These are phyloP conservation scores for Canavalia ensiformis DNA, from an alignment of 306 rosid genomes.

Conservation along the genomic window DNA sequence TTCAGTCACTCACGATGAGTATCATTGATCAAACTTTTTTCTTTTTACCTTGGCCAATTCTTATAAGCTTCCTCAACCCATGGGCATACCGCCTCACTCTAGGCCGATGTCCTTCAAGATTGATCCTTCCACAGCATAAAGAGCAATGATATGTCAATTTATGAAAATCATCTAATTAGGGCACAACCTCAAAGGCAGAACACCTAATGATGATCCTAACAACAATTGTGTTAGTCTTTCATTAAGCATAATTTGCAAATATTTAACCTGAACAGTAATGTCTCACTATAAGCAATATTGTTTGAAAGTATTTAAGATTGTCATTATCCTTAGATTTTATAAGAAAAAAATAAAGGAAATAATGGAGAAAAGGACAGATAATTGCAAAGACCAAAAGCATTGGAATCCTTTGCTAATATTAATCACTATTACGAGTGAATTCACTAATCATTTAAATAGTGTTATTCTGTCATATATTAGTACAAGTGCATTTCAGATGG, in stretches of 20 bases:
- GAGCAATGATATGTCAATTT: slow-evolving; percentile 37
- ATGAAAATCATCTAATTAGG: slow-evolving; percentile 43
- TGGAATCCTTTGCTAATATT: slow-evolving; percentile 14
- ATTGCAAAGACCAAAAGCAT: slow-evolving; percentile 41
- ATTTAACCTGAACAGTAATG: slow-evolving; percentile 29
- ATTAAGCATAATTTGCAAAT: slow-evolving; percentile 33
- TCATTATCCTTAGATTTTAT: slow-evolving; percentile 22
- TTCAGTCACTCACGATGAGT: neutral
- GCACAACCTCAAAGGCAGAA: slow-evolving; percentile 31
- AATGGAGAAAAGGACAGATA: slow-evolving; percentile 23
- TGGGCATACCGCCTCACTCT: slow-evolving; percentile 92
- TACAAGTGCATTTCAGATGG: slow-evolving; percentile 30
- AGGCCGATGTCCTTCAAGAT: slow-evolving; percentile 91
- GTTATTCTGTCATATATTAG: slow-evolving; percentile 41
- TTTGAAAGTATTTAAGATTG: slow-evolving; percentile 11
- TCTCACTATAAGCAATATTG: slow-evolving; percentile 20
- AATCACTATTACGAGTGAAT: slow-evolving; percentile 1
- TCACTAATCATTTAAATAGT: slow-evolving; percentile 34
- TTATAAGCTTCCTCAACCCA: slow-evolving; percentile 82
- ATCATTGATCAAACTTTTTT: slow-evolving; percentile 28
- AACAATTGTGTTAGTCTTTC: slow-evolving; percentile 13
- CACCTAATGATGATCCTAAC: slow-evolving; percentile 35
- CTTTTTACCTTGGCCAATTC: slow-evolving; percentile 87
- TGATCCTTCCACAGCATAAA: slow-evolving; percentile 75
- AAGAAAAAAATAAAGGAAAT: neutral